Percentiles rank a stretch among this genome's conserved stretches.
Evolutionary conservation across 805 yeast genomes (phyloP).

Genomic region (Yamadazyma tumulicola): DNA sequence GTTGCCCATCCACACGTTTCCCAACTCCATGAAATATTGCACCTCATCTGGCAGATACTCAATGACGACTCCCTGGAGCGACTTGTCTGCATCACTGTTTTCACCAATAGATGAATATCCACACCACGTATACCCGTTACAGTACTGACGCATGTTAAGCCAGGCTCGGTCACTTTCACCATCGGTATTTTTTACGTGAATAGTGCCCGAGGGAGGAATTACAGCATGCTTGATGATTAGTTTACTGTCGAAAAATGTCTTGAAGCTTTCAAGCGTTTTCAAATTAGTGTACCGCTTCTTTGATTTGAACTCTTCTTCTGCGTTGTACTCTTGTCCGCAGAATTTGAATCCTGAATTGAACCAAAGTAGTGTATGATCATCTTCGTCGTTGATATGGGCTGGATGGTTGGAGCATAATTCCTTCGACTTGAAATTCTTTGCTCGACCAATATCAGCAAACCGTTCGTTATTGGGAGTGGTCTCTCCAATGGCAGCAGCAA

Average conservation of each 20-base stretch:
- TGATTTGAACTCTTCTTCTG: slow-evolving; percentile 20
- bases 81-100: slow-evolving; percentile 9
- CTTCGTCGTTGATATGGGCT: slow-evolving; percentile 37
- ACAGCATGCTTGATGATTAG: slow-evolving; percentile 21
- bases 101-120: slow-evolving; percentile 26
- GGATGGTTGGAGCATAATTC: slow-evolving; percentile 44
- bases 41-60: slow-evolving; percentile 20
- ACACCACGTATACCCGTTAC: slow-evolving; percentile 33
- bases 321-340: slow-evolving; percentile 28
- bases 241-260: slow-evolving; percentile 23
- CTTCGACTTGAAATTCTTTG: slow-evolving; percentile 25
- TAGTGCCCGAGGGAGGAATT: slow-evolving; percentile 20
- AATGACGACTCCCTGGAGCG: slow-evolving; percentile 21
- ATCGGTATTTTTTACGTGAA: slow-evolving; percentile 13
- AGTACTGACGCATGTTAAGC: slow-evolving; percentile 23
- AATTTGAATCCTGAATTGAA: slow-evolving; percentile 41
- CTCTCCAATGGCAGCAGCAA: slow-evolving; percentile 34
- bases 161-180: slow-evolving; percentile 24
- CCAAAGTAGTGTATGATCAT: slow-evolving; percentile 32
- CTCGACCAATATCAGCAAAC: slow-evolving; percentile 16
- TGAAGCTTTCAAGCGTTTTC: slow-evolving; percentile 18
- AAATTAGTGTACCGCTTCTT: slow-evolving; percentile 20
- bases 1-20: slow-evolving; percentile 25
- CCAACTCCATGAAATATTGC: slow-evolving; percentile 19
- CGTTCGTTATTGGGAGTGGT: slow-evolving; percentile 28